These are phyloP conservation scores for Punica granatum DNA, from an alignment of 345 rosid species.

Conservation along the genomic window DNA sequence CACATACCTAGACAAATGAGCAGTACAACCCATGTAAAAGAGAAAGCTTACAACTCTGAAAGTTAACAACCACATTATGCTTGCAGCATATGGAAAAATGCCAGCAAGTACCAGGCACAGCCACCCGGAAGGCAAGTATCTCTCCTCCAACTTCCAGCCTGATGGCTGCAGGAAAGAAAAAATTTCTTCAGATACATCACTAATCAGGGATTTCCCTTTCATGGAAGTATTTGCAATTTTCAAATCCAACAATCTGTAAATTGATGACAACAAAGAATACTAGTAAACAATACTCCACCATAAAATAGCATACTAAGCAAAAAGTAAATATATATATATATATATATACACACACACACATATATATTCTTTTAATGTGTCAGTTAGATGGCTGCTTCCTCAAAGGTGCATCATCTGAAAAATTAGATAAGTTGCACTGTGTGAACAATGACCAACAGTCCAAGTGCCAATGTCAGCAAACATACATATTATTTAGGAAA, in stretches of 20 bases:
- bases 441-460: not conserved
- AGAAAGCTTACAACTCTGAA: not conserved
- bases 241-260: not conserved
- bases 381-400: not conserved
- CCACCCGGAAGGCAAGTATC: constrained; percentile 88
- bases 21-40: constrained; percentile 8
- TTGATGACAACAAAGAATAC: not conserved
- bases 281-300: not conserved
- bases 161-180: constrained; percentile 59
- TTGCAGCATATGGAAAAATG: not conserved
- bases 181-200: not conserved
- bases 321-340: too few species aligned
- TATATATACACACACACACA: too few species aligned
- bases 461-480: not conserved
- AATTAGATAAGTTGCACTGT: too few species aligned
- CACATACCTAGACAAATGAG: constrained; percentile 67
- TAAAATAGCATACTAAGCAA: not conserved
- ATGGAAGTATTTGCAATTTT: not conserved
- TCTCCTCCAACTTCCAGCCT: constrained; percentile 92
- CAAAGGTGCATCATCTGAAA: too few species aligned
- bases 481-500: not conserved
- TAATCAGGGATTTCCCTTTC: too few species aligned
- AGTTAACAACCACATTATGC: not conserved
- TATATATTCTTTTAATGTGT: not conserved
- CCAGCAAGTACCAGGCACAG: constrained; percentile 71